phyloP scores from a whole-genome alignment of 495 filamentous ascomycete species.

The Clohesyomyces aquaticus region DNA sequence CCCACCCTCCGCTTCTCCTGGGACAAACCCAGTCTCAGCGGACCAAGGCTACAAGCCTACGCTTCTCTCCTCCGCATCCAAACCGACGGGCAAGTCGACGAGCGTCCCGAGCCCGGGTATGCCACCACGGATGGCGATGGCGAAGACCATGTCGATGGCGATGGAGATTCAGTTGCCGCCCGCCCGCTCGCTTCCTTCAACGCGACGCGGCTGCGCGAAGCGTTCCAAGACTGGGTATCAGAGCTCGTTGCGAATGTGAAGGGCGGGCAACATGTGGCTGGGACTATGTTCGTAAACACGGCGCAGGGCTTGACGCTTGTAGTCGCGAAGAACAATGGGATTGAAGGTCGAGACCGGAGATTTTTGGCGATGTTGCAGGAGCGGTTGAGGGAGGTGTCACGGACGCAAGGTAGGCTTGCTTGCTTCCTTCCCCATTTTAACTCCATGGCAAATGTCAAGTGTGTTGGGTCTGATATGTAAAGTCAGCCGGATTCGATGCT shows the following conservation, averaged over 20 bases:
- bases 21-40: slow-evolving; percentile 5
- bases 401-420: slow-evolving; percentile 1
- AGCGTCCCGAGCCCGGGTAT: slow-evolving; percentile 1
- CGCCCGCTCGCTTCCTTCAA: neutral
- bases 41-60: slow-evolving; percentile 1
- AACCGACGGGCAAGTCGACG: slow-evolving; percentile 3
- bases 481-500: neutral
- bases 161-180: slow-evolving; percentile 1
- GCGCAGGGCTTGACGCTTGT: slow-evolving; percentile 1
- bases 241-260: slow-evolving; percentile 2
- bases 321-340: slow-evolving; percentile 2
- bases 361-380: neutral
- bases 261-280: neutral
- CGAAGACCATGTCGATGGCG: neutral
- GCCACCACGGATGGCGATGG: neutral
- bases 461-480: slow-evolving; percentile 1
- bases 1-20: slow-evolving; percentile 3
- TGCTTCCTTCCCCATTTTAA: neutral
- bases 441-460: neutral
- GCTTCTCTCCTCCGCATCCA: slow-evolving; percentile 8
- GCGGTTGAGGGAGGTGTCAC: slow-evolving; percentile 1
- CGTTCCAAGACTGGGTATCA: slow-evolving; percentile 1
- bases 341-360: slow-evolving; percentile 2
- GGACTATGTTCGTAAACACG: neutral
- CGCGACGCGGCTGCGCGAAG: neutral